Conservation (phyloP, 306 rosid genomes). For the Malus orientalis region DNA sequence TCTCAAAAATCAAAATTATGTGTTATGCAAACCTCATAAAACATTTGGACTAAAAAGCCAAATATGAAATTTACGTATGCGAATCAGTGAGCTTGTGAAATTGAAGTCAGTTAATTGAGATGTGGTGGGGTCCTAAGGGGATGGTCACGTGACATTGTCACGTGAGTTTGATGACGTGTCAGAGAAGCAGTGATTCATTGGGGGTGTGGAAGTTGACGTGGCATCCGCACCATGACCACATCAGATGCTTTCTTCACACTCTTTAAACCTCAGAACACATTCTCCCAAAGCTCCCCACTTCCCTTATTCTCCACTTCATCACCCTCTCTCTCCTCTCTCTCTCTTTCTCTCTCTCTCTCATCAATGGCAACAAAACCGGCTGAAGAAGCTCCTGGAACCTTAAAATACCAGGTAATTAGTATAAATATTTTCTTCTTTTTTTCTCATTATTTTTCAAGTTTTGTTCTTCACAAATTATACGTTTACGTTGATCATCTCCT, state of each 20-base stretch:
- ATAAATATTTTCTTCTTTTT: background rate
- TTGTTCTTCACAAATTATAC: background rate
- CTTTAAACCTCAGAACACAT: slow-evolving; percentile 11
- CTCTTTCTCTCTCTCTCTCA: slow-evolving; percentile 3
- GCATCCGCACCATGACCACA: slow-evolving; percentile 21
- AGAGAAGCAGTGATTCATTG: slow-evolving; percentile 11
- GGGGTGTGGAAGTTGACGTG: slow-evolving; percentile 30
- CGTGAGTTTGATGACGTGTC: slow-evolving; percentile 26
- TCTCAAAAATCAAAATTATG: too few relatives aligned
- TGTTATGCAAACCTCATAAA: too few relatives aligned
- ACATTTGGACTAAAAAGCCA: too few relatives aligned
- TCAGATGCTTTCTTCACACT: slow-evolving; percentile 4
- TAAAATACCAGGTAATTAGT: slow-evolving; percentile 57
- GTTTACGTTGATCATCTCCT: background rate
- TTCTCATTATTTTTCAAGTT: background rate
- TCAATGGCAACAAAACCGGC: slow-evolving; percentile 54
- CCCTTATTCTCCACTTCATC: slow-evolving; percentile 16
- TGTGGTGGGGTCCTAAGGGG: background rate
- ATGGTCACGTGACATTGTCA: slow-evolving; percentile 29
- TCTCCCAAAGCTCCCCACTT: slow-evolving; percentile 5
- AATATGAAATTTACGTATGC: background rate
- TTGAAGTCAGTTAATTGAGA: background rate
- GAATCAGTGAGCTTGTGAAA: background rate
- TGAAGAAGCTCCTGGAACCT: slow-evolving; percentile 43
- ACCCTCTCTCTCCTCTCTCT: slow-evolving; percentile 8